Conservation (phyloP, 768 basidiomycete genomes). For the Boletus coccyginus region DNA sequence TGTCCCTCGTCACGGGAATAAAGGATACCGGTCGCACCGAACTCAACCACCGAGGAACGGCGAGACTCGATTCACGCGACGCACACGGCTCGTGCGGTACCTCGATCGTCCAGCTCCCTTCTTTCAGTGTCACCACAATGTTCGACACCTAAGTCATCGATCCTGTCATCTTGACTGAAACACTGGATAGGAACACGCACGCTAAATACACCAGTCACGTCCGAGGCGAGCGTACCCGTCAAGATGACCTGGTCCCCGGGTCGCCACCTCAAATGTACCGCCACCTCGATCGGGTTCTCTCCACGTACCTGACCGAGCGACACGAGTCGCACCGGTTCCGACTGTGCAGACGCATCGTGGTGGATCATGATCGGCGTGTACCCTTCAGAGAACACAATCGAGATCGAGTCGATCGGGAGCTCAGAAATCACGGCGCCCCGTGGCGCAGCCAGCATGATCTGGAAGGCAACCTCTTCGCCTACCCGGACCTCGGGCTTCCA, state of each 20-base stretch:
- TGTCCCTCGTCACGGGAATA: constrained; percentile 47
- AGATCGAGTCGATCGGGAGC: constrained; percentile 60
- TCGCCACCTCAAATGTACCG: constrained; percentile 56
- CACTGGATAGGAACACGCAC: constrained; percentile 38
- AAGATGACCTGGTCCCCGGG: constrained; percentile 55
- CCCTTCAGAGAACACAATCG: constrained; percentile 55
- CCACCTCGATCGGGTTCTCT: constrained; percentile 21
- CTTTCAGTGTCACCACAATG: constrained; percentile 51
- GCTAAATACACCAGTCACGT: constrained; percentile 47
- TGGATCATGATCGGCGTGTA: constrained; percentile 49
- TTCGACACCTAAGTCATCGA: constrained; percentile 33
- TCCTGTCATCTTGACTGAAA: background rate
- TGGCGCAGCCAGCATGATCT: constrained; percentile 62
- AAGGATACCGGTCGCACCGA: constrained; percentile 53
- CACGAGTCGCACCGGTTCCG: constrained; percentile 27
- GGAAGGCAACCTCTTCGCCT: constrained; percentile 65
- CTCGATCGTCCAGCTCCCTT: constrained; percentile 67
- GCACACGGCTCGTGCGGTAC: constrained; percentile 50
- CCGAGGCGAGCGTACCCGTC: constrained; percentile 55
- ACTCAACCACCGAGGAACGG: constrained; percentile 53
- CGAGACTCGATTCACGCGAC: constrained; percentile 31
- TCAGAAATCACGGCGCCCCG: constrained; percentile 45
- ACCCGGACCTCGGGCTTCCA: constrained; percentile 65
- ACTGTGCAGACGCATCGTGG: constrained; percentile 33
- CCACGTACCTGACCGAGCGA: constrained; percentile 48